Evolutionary conservation across 768 basidiomycete species (phyloP).

Genomic region (Coprinopsis strossmayeri): DNA sequence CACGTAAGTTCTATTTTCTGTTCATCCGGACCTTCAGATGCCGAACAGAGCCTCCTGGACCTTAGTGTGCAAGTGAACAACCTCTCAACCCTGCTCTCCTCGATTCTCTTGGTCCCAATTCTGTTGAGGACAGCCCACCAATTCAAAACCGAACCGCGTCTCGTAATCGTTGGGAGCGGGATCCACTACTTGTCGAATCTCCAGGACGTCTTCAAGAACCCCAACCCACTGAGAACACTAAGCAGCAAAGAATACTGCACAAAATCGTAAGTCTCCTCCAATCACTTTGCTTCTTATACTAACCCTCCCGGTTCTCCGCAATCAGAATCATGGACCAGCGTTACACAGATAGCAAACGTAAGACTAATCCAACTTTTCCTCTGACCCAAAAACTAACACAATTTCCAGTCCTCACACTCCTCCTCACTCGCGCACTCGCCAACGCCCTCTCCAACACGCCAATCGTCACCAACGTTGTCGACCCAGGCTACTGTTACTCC

Average conservation of each 20-base stretch:
- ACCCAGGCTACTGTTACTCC: conserved; percentile 38
- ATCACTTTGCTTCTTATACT: neutral
- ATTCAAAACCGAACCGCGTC: conserved; percentile 20
- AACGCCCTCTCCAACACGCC: conserved; percentile 22
- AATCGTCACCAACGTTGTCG: conserved; percentile 29
- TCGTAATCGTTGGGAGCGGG: conserved; percentile 35
- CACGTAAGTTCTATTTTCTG: conserved; percentile 20
- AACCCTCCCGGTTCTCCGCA: neutral
- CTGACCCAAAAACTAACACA: neutral
- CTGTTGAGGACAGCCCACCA: conserved; percentile 28
- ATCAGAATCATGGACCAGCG: neutral
- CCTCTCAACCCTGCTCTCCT: conserved; percentile 30
- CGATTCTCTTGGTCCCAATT: conserved; percentile 32
- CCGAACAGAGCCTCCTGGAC: neutral
- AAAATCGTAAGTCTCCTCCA: neutral
- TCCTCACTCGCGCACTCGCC: conserved; percentile 32
- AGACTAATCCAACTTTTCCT: neutral
- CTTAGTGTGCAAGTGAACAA: conserved; percentile 40
- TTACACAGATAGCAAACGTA: conserved; percentile 7
- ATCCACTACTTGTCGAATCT: conserved; percentile 25
- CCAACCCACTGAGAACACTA: conserved; percentile 22
- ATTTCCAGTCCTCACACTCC: conserved; percentile 31
- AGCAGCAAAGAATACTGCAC: conserved; percentile 24
- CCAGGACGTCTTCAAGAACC: conserved; percentile 14
- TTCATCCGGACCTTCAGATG: neutral